Evolutionary conservation across 139 green algal species (phyloP), one percentile per base, ranked within the genome.

Genomic region (Chlamydomonas asymmetrica): DNA sequence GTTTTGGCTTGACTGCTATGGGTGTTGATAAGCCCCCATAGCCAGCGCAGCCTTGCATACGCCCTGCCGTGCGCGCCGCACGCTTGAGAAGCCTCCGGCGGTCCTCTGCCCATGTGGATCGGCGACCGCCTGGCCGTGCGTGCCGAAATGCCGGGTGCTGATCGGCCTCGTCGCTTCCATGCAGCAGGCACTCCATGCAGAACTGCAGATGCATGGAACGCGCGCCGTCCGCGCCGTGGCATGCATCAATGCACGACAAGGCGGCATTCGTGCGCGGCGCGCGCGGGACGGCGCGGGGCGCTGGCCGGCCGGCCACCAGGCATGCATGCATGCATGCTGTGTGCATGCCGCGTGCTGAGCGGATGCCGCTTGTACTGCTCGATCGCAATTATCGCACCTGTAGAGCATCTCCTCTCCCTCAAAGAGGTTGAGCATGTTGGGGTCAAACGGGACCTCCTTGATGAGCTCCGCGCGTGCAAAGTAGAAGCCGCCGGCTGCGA

Each of bases 401-500:
- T 73, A 73, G 34, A 73, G 48, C 50, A 38, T 25, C 50, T 73
- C 66, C 25, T 73, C 66, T 0, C 66, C 66, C 20, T 73, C 49
- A 23, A 73, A 73, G 31, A 73, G 49, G 49, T 39, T 63, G 1
- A 49, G 22, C 34, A 73, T 48, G 49, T 34, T 41, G 49, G 66
- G 66, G 49, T 73, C 66, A 34, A 50, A 63, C 22, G 66, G 66
- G 49, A 73, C 66, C 8, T 73, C 48, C 1, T 38, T 22, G 22
- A 73, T 34, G 23, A 73, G 34, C 29, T 2, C 16, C 2, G 66
- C 49, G 5, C 34, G 66, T 3, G 7, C 66, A 23, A 73, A 73
- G 49, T 63, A 63, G 66, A 73, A 73, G 34, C 48, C 66, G 20
- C 25, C 66, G 4, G 66, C 66, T 7, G 34, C 66, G 66, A 73